Conservation (phyloP, 2,329 filamentous ascomycete genomes). For the Camptophora hylomeconis region DNA sequence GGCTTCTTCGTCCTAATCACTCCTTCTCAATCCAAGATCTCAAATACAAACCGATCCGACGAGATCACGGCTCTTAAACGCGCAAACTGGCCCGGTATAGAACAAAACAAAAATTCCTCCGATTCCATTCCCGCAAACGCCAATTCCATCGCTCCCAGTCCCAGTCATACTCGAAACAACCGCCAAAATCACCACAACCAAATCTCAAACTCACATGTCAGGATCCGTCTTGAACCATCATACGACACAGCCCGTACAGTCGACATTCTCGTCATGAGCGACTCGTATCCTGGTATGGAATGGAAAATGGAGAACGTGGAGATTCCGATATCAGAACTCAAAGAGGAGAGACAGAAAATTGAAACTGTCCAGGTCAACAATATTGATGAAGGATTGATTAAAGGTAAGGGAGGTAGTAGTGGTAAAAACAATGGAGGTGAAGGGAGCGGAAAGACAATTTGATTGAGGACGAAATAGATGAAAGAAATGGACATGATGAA, state of each 20-base stretch:
- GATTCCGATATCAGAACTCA: slow-evolving; percentile 25
- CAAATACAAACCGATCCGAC: no score
- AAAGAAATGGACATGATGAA: no score
- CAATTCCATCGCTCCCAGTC: slow-evolving; percentile 59
- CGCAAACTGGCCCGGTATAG: slow-evolving; percentile 60
- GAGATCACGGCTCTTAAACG: slow-evolving; percentile 76
- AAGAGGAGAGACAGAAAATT: slow-evolving; percentile 8
- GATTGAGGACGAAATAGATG: no score
- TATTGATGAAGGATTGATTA: slow-evolving; percentile 14
- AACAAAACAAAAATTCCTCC: no score
- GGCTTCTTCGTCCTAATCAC: slow-evolving; percentile 80
- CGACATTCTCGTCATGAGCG: slow-evolving; percentile 68
- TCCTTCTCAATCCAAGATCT: slow-evolving; percentile 17
- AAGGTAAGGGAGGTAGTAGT: slow-evolving; percentile 8
- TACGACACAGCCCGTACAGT: no score
- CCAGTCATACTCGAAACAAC: no score
- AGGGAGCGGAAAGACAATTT: not conserved
- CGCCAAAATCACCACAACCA: no score
- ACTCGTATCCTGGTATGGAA: slow-evolving; percentile 70
- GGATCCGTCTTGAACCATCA: no score
- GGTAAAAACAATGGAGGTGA: not conserved
- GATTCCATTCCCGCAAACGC: slow-evolving; percentile 18
- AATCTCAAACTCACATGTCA: slow-evolving; percentile 30
- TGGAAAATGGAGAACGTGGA: slow-evolving; percentile 43
- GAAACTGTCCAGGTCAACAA: slow-evolving; percentile 13